These are phyloP conservation scores for Alisma plantagoaquatica DNA, from an alignment of 106 monocot genomes.

Conservation along the genomic window DNA sequence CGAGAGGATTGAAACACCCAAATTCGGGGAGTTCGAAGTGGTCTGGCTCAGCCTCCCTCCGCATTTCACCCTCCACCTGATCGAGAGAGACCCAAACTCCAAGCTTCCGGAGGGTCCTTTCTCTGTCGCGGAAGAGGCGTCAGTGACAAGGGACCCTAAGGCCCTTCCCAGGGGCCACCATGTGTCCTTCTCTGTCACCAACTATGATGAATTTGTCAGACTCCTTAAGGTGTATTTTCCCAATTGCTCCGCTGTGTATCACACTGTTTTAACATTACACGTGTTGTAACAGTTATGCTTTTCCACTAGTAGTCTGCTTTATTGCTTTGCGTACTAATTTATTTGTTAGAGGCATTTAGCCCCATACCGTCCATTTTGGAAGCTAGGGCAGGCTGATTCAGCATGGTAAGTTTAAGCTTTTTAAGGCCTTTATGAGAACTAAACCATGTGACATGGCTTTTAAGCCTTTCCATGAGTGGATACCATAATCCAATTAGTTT, in stretches of 20 bases:
- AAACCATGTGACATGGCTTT: too few species aligned
- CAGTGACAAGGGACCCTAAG: constrained; percentile 29
- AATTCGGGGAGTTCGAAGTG: constrained; percentile 50
- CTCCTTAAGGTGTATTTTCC: constrained; percentile 32
- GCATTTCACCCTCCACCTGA: constrained; percentile 51
- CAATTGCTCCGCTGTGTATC: too few species aligned
- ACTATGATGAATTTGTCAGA: constrained; percentile 48
- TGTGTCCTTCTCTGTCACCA: constrained; percentile 48
- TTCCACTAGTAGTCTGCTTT: neutral
- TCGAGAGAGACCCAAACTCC: constrained; percentile 68
- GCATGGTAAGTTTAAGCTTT: too few species aligned
- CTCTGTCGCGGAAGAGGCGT: neutral
- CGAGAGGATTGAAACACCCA: constrained; percentile 52
- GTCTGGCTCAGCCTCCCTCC: constrained; percentile 56
- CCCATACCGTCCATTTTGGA: too few species aligned
- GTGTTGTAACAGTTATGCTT: neutral
- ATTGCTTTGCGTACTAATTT: neutral
- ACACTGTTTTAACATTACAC: too few species aligned
- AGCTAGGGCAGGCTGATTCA: too few species aligned
- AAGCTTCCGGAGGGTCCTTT: constrained; percentile 44
- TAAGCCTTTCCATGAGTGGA: too few species aligned
- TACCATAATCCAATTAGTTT: too few species aligned
- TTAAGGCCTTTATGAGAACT: too few species aligned
- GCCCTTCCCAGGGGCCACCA: constrained; percentile 60
- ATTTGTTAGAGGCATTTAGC: too few species aligned